Conservation (phyloP, 129 eudicot genomes). For the Erigeron canadensis region DNA sequence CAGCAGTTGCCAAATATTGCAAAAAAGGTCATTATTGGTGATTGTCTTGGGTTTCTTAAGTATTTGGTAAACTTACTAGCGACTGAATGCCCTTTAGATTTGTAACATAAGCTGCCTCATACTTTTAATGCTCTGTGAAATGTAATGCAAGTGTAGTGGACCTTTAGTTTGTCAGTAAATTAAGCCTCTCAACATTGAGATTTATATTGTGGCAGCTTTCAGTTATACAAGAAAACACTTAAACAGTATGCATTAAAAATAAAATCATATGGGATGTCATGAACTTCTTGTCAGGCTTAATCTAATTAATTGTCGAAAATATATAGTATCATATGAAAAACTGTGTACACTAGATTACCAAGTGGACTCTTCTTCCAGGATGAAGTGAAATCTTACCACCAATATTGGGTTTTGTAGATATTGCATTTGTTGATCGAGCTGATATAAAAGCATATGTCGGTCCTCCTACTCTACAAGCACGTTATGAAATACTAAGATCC, state of each 20-base stretch:
- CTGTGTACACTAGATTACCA: not conserved
- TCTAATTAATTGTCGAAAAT: constrained; percentile 6
- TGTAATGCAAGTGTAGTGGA: not conserved
- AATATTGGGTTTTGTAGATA: constrained; percentile 56
- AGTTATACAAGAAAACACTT: not conserved
- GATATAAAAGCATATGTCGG: constrained; percentile 99
- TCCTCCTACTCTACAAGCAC: constrained; percentile 97
- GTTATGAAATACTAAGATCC: constrained; percentile 87
- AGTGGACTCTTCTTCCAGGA: not conserved
- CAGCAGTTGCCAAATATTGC: not conserved
- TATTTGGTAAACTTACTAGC: not conserved
- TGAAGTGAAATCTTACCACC: constrained; percentile 9
- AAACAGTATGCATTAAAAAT: not conserved
- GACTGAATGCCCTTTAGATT: not conserved
- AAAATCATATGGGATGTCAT: not conserved
- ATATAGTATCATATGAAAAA: no score
- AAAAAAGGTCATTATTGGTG: not conserved
- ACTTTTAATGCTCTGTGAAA: not conserved
- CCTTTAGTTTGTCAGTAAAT: not conserved
- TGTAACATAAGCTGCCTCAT: not conserved
- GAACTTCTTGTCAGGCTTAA: not conserved
- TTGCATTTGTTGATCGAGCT: constrained; percentile 98
- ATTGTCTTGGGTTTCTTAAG: not conserved
- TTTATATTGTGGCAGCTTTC: not conserved
- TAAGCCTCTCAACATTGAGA: not conserved